phyloP scores from a whole-genome alignment of 495 filamentous ascomycete species.

The Aspergillus nanangensis region DNA sequence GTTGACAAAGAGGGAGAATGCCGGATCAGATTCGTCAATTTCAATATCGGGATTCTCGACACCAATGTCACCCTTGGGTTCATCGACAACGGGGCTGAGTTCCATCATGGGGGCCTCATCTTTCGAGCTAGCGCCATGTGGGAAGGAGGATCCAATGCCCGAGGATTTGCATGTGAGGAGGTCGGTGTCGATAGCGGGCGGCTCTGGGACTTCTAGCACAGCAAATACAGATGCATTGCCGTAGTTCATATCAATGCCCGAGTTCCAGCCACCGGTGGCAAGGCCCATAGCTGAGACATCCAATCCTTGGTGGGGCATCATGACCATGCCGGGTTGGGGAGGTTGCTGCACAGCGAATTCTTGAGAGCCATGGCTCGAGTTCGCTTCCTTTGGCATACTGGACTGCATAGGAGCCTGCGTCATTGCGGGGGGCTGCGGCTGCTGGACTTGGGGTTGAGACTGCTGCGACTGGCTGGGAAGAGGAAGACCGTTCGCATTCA shows the following conservation, averaged over 20 bases:
- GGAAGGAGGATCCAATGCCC: conserved; percentile 28
- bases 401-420: conserved; percentile 28
- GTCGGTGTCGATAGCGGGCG: conserved; percentile 58
- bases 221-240: conserved; percentile 76
- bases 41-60: conserved; percentile 42
- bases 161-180: conserved; percentile 64
- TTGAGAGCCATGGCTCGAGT: conserved; percentile 48
- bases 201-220: conserved; percentile 69
- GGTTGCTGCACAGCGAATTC: conserved; percentile 57
- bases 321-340: conserved; percentile 61
- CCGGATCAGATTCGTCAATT: conserved; percentile 57
- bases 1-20: conserved; percentile 54
- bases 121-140: conserved; percentile 35
- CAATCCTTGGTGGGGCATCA: conserved; percentile 70
- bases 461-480: conserved; percentile 27
- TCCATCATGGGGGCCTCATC: conserved; percentile 50
- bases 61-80: conserved; percentile 24
- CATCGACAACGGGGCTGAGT: conserved; percentile 25
- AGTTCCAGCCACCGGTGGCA: conserved; percentile 48
- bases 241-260: conserved; percentile 49
- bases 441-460: conserved; percentile 23
- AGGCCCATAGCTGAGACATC: conserved; percentile 61
- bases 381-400: conserved; percentile 55
- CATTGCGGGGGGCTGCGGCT: conserved; percentile 22
- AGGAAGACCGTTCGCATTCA: conserved; percentile 51